Percentiles rank a stretch among this genome's conserved stretches.
These are phyloP conservation scores for Debaryomycetaceae sp. DNA, from an alignment of 1,139 yeast species.

Conservation along the genomic window DNA sequence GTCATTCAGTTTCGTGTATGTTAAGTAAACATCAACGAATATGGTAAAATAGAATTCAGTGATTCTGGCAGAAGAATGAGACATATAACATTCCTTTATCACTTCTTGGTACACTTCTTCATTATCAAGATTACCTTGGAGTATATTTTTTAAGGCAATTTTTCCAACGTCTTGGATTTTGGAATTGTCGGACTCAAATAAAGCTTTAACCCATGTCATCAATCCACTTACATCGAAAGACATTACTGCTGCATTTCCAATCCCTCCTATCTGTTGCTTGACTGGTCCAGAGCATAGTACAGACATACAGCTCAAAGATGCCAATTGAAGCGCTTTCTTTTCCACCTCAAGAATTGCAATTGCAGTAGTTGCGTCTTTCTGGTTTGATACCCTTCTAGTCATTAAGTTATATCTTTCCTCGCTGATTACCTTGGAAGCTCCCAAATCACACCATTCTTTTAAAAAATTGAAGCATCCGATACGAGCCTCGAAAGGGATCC, in stretches of 20 bases:
- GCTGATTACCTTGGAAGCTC: slow-evolving; percentile 57
- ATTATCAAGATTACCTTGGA: slow-evolving; percentile 56
- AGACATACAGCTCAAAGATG: slow-evolving; percentile 84
- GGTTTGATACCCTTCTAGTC: slow-evolving; percentile 41
- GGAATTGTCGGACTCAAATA: slow-evolving; percentile 59
- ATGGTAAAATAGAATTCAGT: slow-evolving; percentile 69
- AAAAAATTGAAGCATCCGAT: slow-evolving; percentile 77
- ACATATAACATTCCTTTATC: slow-evolving; percentile 63
- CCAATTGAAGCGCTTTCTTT: slow-evolving; percentile 62
- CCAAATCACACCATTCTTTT: slow-evolving; percentile 94
- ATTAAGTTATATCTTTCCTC: slow-evolving; percentile 67
- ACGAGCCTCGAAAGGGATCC: slow-evolving; percentile 84
- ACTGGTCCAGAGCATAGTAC: slow-evolving; percentile 68
- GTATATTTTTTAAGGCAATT: slow-evolving; percentile 66
- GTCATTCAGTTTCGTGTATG: slow-evolving; percentile 34
- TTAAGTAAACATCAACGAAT: slow-evolving; percentile 57
- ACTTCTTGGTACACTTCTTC: slow-evolving; percentile 60
- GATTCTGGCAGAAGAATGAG: slow-evolving; percentile 48
- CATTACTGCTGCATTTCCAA: slow-evolving; percentile 43
- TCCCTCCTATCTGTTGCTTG: slow-evolving; percentile 41
- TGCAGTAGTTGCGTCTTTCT: slow-evolving; percentile 50
- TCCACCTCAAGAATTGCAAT: slow-evolving; percentile 85
- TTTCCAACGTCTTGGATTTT: slow-evolving; percentile 63
- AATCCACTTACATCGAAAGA: slow-evolving; percentile 71
- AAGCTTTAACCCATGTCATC: slow-evolving; percentile 73